phyloP scores from a whole-genome alignment of 306 rosid genomes.

The Vicia villosa region DNA sequence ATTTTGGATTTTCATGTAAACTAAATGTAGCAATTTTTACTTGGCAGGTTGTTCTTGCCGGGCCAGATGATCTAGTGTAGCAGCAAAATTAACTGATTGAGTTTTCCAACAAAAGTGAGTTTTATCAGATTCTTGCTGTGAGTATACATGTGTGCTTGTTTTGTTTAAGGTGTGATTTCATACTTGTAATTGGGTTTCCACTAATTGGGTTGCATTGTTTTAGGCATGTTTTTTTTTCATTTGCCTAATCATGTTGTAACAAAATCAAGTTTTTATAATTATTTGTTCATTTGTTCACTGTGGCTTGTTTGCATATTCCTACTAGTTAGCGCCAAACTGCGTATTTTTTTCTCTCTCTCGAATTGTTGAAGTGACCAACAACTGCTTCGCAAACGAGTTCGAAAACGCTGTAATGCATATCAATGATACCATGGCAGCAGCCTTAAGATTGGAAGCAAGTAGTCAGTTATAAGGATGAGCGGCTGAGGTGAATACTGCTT shows the following conservation, averaged over 20 bases:
- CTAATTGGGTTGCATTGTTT: constrained; percentile 81
- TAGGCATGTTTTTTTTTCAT: constrained; percentile 86
- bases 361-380: background rate
- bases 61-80: constrained; percentile 92
- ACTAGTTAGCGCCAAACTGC: background rate
- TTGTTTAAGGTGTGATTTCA: constrained; percentile 44
- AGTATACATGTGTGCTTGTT: constrained; percentile 57
- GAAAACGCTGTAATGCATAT: background rate
- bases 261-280: constrained; percentile 46
- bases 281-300: constrained; percentile 71
- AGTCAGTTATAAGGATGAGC: background rate
- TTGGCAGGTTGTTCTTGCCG: constrained; percentile 87
- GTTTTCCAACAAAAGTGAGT: constrained; percentile 47
- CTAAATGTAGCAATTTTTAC: constrained; percentile 6
- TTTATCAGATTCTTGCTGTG: constrained; percentile 52
- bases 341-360: background rate
- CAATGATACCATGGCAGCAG: background rate
- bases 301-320: constrained; percentile 51
- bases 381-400: background rate
- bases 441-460: background rate
- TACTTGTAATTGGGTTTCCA: constrained; percentile 56
- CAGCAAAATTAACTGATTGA: constrained; percentile 50
- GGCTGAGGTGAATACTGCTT: background rate
- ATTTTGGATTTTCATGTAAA: constrained; percentile 24
- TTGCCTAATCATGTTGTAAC: constrained; percentile 86